Conservation (phyloP, 2,329 filamentous ascomycete genomes). For the Pestalotiopsis sp. region DNA sequence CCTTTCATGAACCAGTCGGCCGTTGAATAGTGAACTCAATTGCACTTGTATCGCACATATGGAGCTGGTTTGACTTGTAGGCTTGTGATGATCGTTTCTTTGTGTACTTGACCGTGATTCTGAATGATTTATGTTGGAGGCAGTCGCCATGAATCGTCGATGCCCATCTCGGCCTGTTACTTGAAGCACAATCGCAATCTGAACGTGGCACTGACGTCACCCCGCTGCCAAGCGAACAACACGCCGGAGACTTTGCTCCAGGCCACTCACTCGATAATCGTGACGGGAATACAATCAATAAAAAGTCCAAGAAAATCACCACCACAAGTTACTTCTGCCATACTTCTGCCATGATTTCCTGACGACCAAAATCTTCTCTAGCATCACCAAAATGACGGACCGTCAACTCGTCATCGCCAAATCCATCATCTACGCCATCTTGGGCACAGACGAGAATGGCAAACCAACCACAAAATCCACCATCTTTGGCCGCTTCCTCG, state of each 20-base stretch:
- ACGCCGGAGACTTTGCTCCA: not conserved
- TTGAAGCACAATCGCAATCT: not conserved
- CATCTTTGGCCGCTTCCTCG: conserved; percentile 44
- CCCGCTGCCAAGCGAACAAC: not conserved
- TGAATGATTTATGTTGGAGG: not conserved
- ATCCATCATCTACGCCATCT: conserved; percentile 42
- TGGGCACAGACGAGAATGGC: conserved; percentile 29
- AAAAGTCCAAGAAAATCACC: not conserved
- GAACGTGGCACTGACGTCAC: not conserved
- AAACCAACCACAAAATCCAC: conserved; percentile 26
- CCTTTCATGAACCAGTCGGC: too few relatives aligned
- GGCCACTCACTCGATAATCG: not conserved
- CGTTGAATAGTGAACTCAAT: too few relatives aligned
- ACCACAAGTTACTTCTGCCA: not conserved
- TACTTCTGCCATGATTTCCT: not conserved
- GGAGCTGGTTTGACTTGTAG: too few relatives aligned
- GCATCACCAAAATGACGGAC: conserved; percentile 23
- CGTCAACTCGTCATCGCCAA: conserved; percentile 38
- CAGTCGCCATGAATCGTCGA: not conserved
- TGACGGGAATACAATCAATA: not conserved
- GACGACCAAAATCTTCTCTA: not conserved
- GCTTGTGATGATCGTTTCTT: not conserved
- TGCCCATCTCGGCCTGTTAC: not conserved
- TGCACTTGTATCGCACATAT: too few relatives aligned
- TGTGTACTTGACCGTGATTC: not conserved